These are phyloP conservation scores for Ophiostoma sp. DNA, from an alignment of 2,329 filamentous ascomycete species.

Conservation along the genomic window DNA sequence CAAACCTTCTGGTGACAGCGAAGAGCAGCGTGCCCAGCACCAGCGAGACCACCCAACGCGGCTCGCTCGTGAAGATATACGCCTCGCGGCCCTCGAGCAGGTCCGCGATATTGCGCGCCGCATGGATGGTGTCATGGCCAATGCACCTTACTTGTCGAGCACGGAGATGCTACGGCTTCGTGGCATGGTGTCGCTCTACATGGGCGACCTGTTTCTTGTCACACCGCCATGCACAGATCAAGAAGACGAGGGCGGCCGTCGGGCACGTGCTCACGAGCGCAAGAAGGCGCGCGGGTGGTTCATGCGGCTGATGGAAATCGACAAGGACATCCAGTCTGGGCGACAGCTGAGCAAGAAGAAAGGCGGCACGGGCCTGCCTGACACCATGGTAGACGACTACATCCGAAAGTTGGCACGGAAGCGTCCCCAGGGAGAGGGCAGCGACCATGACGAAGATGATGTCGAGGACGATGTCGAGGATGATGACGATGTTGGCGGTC, in stretches of 20 bases:
- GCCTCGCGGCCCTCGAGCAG: slow-evolving; percentile 48
- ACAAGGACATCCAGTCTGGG: slow-evolving; percentile 19
- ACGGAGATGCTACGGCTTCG: slow-evolving; percentile 62
- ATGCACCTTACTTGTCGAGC: slow-evolving; percentile 64
- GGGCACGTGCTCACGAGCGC: slow-evolving; percentile 34
- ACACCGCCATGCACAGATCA: slow-evolving; percentile 29
- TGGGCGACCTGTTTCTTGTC: slow-evolving; percentile 60
- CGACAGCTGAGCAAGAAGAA: slow-evolving; percentile 16
- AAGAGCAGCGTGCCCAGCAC: background rate
- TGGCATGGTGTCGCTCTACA: slow-evolving; percentile 69
- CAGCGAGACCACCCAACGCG: slow-evolving; percentile 25
- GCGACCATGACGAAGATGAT: background rate
- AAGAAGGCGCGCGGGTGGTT: slow-evolving; percentile 38
- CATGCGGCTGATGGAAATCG: slow-evolving; percentile 33
- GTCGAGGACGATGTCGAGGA: background rate
- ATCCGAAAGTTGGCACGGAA: slow-evolving; percentile 14
- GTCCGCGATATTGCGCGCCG: slow-evolving; percentile 59
- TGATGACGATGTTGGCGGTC: slow-evolving; percentile 23
- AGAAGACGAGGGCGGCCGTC: slow-evolving; percentile 34
- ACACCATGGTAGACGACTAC: slow-evolving; percentile 22
- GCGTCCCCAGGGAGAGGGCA: background rate
- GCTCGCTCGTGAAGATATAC: slow-evolving; percentile 38
- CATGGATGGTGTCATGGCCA: slow-evolving; percentile 66
- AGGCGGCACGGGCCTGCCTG: slow-evolving; percentile 17
- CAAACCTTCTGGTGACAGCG: background rate